These are phyloP conservation scores for Fraxinus paxiana DNA, from an alignment of 305 asterid genomes.

Conservation along the genomic window DNA sequence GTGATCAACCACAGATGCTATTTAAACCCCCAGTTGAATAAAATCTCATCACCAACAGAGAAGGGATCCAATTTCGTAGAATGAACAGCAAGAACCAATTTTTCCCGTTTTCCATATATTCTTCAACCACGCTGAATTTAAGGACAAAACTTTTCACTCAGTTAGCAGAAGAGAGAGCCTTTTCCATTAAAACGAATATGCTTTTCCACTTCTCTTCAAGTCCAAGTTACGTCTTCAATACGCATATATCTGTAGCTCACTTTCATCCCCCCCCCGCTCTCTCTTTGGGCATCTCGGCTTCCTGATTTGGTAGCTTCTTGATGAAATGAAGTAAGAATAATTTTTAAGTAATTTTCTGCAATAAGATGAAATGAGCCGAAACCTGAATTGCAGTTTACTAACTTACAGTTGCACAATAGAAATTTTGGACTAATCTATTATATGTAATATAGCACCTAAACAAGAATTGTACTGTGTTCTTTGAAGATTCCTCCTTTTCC, in stretches of 20 bases:
- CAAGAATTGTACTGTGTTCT: neutral
- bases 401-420: neutral
- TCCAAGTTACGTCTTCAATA: constrained; percentile 4
- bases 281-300: neutral
- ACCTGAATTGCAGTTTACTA: neutral
- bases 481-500: neutral
- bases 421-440: neutral
- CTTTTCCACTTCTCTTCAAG: neutral
- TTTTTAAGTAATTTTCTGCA: neutral
- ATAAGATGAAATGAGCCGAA: neutral
- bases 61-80: neutral
- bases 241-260: neutral
- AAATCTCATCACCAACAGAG: neutral
- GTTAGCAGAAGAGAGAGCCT: neutral
- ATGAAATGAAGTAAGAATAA: neutral
- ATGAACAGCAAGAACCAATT: neutral
- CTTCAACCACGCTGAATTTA: neutral
- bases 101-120: neutral
- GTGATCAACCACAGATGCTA: neutral
- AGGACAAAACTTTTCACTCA: neutral
- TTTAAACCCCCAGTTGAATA: neutral
- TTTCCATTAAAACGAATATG: neutral
- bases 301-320: neutral
- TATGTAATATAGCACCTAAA: neutral
- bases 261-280: neutral